phyloP scores from a whole-genome alignment of 768 basidiomycete species.

The Multifurca ochricompacta region DNA sequence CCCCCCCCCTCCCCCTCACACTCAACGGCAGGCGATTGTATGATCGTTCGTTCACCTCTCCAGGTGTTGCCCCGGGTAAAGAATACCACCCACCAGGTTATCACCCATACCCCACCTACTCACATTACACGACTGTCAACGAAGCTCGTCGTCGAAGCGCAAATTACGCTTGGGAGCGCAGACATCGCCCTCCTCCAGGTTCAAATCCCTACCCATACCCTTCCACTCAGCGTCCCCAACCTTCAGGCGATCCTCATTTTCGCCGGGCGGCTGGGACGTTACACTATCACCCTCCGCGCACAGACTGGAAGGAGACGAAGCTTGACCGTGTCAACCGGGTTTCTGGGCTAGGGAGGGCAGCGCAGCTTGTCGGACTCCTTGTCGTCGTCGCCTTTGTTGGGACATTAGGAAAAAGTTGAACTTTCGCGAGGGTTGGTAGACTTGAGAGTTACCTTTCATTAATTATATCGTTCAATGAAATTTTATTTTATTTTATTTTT shows the following conservation, averaged over 20 bases:
- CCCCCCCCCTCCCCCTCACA: neutral
- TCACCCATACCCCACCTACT: slow-evolving; percentile 11
- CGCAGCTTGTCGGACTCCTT: slow-evolving; percentile 17
- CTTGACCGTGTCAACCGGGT: slow-evolving; percentile 13
- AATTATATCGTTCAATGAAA: neutral
- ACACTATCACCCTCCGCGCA: slow-evolving; percentile 8
- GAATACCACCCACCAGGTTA: neutral
- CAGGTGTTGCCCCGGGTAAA: neutral
- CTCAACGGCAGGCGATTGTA: slow-evolving; percentile 27
- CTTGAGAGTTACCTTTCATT: neutral
- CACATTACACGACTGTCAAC: slow-evolving; percentile 23
- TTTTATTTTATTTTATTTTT: neutral
- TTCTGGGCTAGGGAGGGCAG: slow-evolving; percentile 17
- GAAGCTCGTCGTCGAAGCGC: slow-evolving; percentile 30
- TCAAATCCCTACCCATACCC: neutral
- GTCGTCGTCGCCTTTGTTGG: slow-evolving; percentile 14
- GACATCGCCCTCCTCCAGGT: slow-evolving; percentile 18
- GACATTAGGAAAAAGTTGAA: slow-evolving; percentile 7
- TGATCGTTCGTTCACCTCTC: slow-evolving; percentile 25
- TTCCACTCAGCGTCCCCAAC: neutral
- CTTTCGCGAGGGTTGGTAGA: neutral
- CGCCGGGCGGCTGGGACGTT: neutral
- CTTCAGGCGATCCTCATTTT: neutral
- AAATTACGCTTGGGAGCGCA: slow-evolving; percentile 33
- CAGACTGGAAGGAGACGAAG: slow-evolving; percentile 16